Conservation (phyloP, 495 filamentous ascomycete genomes). For the Chaetomium fimeti region DNA sequence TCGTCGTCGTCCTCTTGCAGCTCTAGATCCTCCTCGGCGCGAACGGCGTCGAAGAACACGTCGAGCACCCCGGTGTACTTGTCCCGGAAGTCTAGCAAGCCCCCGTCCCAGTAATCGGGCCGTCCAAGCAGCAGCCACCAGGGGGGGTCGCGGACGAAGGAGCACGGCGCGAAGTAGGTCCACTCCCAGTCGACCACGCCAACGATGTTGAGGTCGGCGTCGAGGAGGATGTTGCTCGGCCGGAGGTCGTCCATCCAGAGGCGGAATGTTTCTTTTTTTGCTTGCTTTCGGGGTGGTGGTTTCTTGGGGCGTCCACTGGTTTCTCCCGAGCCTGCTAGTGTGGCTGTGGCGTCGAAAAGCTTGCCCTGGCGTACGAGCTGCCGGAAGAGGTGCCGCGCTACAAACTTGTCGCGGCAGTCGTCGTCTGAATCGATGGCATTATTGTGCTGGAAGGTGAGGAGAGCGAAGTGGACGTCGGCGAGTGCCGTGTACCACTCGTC, state of each 20-base stretch:
- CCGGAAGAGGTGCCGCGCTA: constrained; percentile 40
- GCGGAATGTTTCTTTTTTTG: constrained; percentile 21
- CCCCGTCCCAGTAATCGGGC: constrained; percentile 5
- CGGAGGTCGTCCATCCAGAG: constrained; percentile 34
- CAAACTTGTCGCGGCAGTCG: constrained; percentile 40
- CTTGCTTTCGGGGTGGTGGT: neutral
- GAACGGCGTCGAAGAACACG: constrained; percentile 8
- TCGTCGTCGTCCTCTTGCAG: neutral
- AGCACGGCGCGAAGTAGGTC: constrained; percentile 17
- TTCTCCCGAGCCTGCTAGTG: neutral
- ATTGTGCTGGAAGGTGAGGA: constrained; percentile 46
- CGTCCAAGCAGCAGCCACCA: constrained; percentile 17
- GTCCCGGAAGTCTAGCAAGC: neutral
- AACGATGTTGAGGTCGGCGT: constrained; percentile 18
- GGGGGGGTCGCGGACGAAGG: constrained; percentile 13
- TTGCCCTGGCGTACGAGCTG: constrained; percentile 33
- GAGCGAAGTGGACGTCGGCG: constrained; percentile 41
- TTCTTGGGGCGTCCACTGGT: neutral
- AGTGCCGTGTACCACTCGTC: constrained; percentile 44
- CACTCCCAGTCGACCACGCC: constrained; percentile 23
- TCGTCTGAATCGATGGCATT: constrained; percentile 37
- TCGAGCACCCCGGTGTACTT: constrained; percentile 5
- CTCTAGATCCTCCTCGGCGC: neutral
- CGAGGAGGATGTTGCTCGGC: constrained; percentile 35
- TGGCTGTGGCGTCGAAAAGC: constrained; percentile 10